phyloP scores from a whole-genome alignment of 2,329 filamentous ascomycete genomes.

The Triangularia setosa region DNA sequence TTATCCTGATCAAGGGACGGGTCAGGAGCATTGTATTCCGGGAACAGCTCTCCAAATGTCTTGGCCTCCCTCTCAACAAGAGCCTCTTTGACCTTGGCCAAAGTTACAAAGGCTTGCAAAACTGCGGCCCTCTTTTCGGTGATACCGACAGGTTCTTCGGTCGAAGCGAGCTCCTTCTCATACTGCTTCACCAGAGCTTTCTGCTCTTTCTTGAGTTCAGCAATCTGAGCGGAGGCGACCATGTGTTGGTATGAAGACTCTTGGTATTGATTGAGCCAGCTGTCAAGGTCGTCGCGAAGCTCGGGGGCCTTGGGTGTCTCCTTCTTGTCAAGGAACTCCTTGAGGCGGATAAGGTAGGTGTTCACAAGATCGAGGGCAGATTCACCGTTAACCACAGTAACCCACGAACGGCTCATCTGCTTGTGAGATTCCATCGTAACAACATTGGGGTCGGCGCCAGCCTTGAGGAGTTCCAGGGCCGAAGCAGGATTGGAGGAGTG shows the following conservation, averaged over 20 bases:
- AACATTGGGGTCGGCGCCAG: slow-evolving; percentile 63
- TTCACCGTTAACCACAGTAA: slow-evolving; percentile 36
- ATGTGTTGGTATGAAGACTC: slow-evolving; percentile 60
- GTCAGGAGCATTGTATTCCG: slow-evolving; percentile 48
- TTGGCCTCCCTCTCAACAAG: slow-evolving; percentile 61
- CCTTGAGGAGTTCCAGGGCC: slow-evolving; percentile 56
- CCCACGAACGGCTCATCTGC: slow-evolving; percentile 33
- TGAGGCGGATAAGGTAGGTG: slow-evolving; percentile 47
- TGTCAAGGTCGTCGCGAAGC: slow-evolving; percentile 37
- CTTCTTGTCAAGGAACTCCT: slow-evolving; percentile 40
- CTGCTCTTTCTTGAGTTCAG: slow-evolving; percentile 32
- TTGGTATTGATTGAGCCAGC: slow-evolving; percentile 50
- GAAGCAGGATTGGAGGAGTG: slow-evolving; percentile 44
- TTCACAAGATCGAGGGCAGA: slow-evolving; percentile 60
- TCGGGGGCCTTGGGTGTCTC: slow-evolving; percentile 28
- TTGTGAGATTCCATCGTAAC: slow-evolving; percentile 42
- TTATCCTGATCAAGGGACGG: not conserved
- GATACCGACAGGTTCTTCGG: slow-evolving; percentile 30
- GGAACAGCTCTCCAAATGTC: slow-evolving; percentile 61
- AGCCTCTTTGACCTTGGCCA: slow-evolving; percentile 51
- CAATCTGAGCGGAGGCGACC: slow-evolving; percentile 41
- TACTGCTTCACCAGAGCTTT: slow-evolving; percentile 33
- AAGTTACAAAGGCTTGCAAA: slow-evolving; percentile 44
- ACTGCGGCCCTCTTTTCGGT: slow-evolving; percentile 56
- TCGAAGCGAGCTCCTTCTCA: slow-evolving; percentile 32